These are phyloP conservation scores for Antitrichia curtipendula DNA, from an alignment of 225 moss, liverwort and hornwort species.

Conservation along the genomic window DNA sequence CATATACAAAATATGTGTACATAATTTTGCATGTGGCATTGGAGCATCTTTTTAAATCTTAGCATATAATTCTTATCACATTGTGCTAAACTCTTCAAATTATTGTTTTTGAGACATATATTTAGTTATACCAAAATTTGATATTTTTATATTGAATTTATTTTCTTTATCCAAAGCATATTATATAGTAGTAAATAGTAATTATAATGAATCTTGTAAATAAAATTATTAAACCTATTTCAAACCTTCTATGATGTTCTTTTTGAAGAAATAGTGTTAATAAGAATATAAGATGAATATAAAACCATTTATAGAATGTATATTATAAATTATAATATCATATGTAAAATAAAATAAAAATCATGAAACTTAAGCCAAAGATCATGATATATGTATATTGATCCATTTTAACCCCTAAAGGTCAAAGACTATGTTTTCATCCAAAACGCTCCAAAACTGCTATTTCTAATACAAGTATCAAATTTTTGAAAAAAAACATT, in stretches of 20 bases:
- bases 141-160: too few relatives aligned
- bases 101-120: neutral
- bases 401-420: too few relatives aligned
- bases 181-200: neutral
- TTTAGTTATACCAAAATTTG: neutral
- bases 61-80: neutral
- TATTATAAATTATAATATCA: neutral
- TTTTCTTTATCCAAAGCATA: neutral
- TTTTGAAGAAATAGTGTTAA: accelerated
- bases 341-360: neutral
- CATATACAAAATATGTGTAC: neutral
- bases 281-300: neutral
- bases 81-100: neutral
- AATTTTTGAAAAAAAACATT: too few relatives aligned
- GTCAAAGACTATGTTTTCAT: too few relatives aligned
- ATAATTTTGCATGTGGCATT: accelerated
- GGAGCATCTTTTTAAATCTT: neutral
- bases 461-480: too few relatives aligned
- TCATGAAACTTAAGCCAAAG: neutral
- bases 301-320: neutral
- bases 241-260: neutral
- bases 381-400: neutral
- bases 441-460: too few relatives aligned
- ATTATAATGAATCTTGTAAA: neutral
- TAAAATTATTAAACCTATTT: neutral